These are phyloP conservation scores for Phlebiopsis gigantea DNA, from an alignment of 768 basidiomycete species.

Conservation along the genomic window DNA sequence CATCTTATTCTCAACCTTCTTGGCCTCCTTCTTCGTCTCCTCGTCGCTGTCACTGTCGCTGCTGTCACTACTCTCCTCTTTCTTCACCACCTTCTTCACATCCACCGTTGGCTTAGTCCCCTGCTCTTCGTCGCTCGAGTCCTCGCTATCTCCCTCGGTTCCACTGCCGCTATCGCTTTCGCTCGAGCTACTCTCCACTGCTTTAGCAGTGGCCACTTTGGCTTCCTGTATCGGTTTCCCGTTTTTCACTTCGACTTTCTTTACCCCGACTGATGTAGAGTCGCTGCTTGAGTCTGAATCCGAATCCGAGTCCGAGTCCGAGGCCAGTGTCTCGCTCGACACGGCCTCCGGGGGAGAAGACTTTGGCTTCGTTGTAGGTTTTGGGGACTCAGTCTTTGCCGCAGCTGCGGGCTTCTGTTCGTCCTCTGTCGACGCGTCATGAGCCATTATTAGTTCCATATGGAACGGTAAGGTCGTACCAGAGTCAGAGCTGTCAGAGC, in stretches of 20 bases:
- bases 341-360: slow-evolving; percentile 3
- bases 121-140: slow-evolving; percentile 8
- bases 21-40: slow-evolving; percentile 1
- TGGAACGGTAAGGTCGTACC: neutral
- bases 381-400: neutral
- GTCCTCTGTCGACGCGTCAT: neutral
- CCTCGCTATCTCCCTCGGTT: slow-evolving; percentile 5
- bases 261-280: neutral
- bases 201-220: neutral
- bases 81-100: neutral
- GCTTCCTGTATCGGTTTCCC: neutral
- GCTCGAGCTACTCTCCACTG: slow-evolving; percentile 4
- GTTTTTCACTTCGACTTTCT: neutral
- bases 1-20: neutral
- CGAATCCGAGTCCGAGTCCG: neutral
- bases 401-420: neutral
- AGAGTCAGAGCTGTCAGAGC: slow-evolving; percentile 8
- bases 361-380: neutral
- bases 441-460: neutral
- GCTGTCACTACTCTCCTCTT: slow-evolving; percentile 5
- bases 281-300: neutral
- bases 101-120: neutral
- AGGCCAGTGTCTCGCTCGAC: slow-evolving; percentile 12
- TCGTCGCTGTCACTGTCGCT: slow-evolving; percentile 4
- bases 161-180: slow-evolving; percentile 8